Conservation (phyloP, 1,284 basidiomycete genomes). For the Apiotrichum domesticum region DNA sequence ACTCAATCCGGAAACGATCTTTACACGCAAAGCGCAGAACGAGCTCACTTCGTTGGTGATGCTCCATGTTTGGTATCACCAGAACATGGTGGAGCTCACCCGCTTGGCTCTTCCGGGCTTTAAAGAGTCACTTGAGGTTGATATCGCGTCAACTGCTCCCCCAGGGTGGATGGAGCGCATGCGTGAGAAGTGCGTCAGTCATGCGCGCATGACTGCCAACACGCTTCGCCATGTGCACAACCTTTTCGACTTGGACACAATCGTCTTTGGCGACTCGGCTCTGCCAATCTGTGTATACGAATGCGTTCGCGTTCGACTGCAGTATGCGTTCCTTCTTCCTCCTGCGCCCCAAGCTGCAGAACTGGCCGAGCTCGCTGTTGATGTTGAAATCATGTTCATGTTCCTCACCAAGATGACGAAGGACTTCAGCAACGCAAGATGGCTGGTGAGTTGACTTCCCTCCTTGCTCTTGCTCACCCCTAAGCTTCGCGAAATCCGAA, state of each 20-base stretch:
- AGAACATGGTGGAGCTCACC: conserved; percentile 14
- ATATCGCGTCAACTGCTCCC: conserved; percentile 7
- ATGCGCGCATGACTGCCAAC: conserved; percentile 10
- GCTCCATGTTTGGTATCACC: conserved; percentile 24
- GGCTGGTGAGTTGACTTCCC: conserved; percentile 4
- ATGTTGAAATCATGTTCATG: conserved; percentile 9
- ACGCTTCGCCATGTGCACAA: conserved; percentile 10
- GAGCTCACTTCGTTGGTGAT: conserved; percentile 19
- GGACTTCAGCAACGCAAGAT: conserved; percentile 6
- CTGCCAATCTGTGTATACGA: conserved; percentile 22
- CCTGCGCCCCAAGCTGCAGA: conserved; percentile 8
- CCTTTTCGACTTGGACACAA: conserved; percentile 14
- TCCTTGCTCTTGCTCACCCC: neutral
- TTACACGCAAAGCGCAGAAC: conserved; percentile 17
- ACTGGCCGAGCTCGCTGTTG: conserved; percentile 12
- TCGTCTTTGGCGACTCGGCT: conserved; percentile 14
- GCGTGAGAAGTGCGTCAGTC: conserved; percentile 10
- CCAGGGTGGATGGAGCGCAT: conserved; percentile 14
- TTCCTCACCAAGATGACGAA: conserved; percentile 6
- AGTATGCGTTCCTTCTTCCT: conserved; percentile 15
- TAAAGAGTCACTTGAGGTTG: conserved; percentile 8
- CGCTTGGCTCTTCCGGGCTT: conserved; percentile 21
- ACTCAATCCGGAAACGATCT: conserved; percentile 18
- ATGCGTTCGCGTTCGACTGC: conserved; percentile 14
- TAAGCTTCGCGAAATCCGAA: conserved; percentile 17